Evolutionary conservation across 108 stramenopile species (phyloP).

Genomic region (Cylindrotheca fusiformis): DNA sequence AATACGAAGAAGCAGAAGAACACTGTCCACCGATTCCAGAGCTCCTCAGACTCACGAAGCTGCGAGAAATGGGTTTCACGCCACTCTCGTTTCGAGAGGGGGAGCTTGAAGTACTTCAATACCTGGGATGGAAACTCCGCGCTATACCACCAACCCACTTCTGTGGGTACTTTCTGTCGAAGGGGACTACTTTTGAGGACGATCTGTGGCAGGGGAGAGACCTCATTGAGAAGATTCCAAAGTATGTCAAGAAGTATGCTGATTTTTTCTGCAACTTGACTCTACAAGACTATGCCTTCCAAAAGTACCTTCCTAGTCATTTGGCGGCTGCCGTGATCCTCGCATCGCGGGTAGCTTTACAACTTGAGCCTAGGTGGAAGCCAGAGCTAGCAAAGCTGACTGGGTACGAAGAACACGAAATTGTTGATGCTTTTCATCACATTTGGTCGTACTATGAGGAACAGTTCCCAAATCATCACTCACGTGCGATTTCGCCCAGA

Average conservation of each 20-base stretch:
- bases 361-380: conserved; percentile 80
- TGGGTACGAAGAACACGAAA: conserved; percentile 73
- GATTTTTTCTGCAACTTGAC: conserved; percentile 95
- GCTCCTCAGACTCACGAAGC: conserved; percentile 76
- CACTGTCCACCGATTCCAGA: conserved; percentile 88
- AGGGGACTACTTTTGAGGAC: conserved; percentile 73
- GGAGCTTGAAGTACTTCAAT: conserved; percentile 74
- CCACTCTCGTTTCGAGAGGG: conserved; percentile 86
- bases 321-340: conserved; percentile 84
- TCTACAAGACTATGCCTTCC: conserved; percentile 90
- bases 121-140: conserved; percentile 77
- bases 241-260: conserved; percentile 90
- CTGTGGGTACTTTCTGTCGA: conserved; percentile 76
- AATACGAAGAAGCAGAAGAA: conserved; percentile 92
- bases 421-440: conserved; percentile 71
- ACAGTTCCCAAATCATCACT: conserved; percentile 87
- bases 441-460: conserved; percentile 88
- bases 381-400: conserved; percentile 71
- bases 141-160: conserved; percentile 83
- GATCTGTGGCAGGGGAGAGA: conserved; percentile 82
- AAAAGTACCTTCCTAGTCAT: conserved; percentile 79
- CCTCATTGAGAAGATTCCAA: conserved; percentile 88
- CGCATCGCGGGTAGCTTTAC: conserved; percentile 78
- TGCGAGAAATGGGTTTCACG: conserved; percentile 61
- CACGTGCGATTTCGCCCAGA: conserved; percentile 77